Conservation (phyloP, 139 green algal genomes). For the Tetradesmus obliquus region DNA sequence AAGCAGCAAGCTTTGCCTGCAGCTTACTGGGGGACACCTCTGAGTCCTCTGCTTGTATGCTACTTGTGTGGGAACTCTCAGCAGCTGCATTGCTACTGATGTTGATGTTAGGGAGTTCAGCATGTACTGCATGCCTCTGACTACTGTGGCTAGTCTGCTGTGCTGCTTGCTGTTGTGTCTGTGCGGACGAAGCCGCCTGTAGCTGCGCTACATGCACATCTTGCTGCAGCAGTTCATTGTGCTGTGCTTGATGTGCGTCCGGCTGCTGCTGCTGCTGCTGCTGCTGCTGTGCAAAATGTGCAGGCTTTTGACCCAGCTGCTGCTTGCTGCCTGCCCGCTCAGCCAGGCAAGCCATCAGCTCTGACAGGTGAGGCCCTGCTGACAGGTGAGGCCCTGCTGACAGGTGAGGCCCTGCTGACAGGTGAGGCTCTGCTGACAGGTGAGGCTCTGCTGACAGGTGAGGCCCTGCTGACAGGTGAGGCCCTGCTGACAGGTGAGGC, state of each 20-base stretch:
- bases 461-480: too few species aligned
- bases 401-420: not conserved
- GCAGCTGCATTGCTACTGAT: not conserved
- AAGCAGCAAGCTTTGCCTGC: constrained; percentile 2
- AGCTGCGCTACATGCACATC: not conserved
- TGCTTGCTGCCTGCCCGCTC: not conserved
- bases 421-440: not conserved
- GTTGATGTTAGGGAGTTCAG: not conserved
- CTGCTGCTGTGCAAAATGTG: not conserved
- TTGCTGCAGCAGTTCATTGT: not conserved
- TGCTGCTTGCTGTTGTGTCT: not conserved
- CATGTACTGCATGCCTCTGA: not conserved
- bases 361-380: not conserved
- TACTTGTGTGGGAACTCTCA: too few species aligned
- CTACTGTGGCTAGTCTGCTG: not conserved
- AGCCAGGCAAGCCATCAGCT: not conserved
- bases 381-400: not conserved
- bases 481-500: too few species aligned
- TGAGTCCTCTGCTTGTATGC: not conserved
- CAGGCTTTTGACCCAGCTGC: not conserved
- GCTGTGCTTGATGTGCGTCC: not conserved
- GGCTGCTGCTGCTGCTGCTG: not conserved
- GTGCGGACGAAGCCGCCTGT: not conserved
- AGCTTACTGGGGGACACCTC: constrained; percentile 2
- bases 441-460: too few species aligned